Evolutionary conservation across 83 land plant genomes (phyloP).

Genomic region (Picea mariana): DNA sequence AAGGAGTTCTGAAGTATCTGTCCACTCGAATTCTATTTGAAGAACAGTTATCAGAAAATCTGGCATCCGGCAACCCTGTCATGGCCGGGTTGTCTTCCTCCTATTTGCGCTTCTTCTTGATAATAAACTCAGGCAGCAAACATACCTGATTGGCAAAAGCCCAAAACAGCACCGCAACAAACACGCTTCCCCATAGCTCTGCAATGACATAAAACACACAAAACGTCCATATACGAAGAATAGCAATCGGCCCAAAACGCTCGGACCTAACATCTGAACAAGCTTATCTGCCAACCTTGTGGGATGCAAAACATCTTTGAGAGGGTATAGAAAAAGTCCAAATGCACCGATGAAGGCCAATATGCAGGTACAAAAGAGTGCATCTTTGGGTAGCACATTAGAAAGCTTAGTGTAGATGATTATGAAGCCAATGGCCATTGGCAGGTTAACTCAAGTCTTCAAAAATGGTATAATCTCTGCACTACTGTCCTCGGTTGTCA

Average conservation of each 20-base stretch:
- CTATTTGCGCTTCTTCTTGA: too few species aligned
- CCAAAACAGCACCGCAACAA: too few species aligned
- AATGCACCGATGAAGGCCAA: slow-evolving; percentile 36
- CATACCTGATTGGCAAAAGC: too few species aligned
- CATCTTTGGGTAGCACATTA: slow-evolving; percentile 36
- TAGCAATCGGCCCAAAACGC: too few species aligned
- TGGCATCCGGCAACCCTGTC: too few species aligned
- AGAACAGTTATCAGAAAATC: background rate
- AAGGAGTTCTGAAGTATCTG: background rate
- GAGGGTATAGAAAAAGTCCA: slow-evolving; percentile 46
- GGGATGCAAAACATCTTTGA: slow-evolving; percentile 44
- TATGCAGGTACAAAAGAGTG: slow-evolving; percentile 45
- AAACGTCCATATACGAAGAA: too few species aligned
- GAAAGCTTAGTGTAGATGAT: slow-evolving; percentile 28
- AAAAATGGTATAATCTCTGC: slow-evolving; percentile 47
- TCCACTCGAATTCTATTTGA: background rate
- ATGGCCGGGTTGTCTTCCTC: too few species aligned
- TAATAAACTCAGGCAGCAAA: background rate
- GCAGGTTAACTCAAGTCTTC: slow-evolving; percentile 57
- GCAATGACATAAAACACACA: too few species aligned
- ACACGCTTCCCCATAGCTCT: too few species aligned
- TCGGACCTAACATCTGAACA: too few species aligned
- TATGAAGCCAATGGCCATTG: slow-evolving; percentile 58
- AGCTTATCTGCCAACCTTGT: background rate
- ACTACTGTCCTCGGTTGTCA: slow-evolving; percentile 57